phyloP scores from a whole-genome alignment of 2,329 filamentous ascomycete species.

The Lizonia empirigonia region DNA sequence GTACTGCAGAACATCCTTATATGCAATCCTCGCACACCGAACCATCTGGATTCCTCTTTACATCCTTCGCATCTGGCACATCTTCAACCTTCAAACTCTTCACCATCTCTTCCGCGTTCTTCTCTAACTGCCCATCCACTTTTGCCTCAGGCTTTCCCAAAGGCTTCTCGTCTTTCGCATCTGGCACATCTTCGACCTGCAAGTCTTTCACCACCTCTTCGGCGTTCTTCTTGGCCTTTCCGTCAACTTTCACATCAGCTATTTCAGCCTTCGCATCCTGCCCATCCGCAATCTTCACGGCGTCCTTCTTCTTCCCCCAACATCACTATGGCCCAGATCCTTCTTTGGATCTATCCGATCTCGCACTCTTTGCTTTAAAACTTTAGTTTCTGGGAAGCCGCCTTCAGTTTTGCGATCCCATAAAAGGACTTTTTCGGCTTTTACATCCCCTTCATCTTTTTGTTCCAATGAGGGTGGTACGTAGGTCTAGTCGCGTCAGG shows the following conservation, averaged over 20 bases:
- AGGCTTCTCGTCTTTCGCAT: constrained; percentile 2
- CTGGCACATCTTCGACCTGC: constrained; percentile 1
- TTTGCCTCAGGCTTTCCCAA: neutral
- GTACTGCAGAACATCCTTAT: constrained; percentile 10
- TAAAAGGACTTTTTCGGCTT: constrained; percentile 61
- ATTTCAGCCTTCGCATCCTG: constrained; percentile 8
- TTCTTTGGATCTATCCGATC: constrained; percentile 80
- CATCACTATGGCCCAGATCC: constrained; percentile 74
- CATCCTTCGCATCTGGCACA: constrained; percentile 4
- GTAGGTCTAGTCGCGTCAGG: constrained; percentile 32
- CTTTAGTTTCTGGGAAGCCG: constrained; percentile 90
- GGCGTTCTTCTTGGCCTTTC: neutral
- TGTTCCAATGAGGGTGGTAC: constrained; percentile 9
- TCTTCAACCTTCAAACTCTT: constrained; percentile 1
- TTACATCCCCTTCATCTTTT: constrained; percentile 15
- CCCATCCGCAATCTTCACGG: constrained; percentile 18
- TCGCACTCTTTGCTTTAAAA: constrained; percentile 81
- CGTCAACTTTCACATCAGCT: too few relatives aligned
- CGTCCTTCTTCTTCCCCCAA: constrained; percentile 45
- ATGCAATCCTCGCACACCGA: constrained; percentile 47
- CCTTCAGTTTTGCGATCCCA: constrained; percentile 90
- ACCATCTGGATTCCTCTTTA: constrained; percentile 44
- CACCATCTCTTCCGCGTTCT: constrained; percentile 6
- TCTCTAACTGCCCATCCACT: neutral
- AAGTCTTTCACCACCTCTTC: constrained; percentile 6